These are phyloP conservation scores for Penicillium brevicompactum DNA, from an alignment of 2,329 filamentous ascomycete genomes.

Conservation along the genomic window DNA sequence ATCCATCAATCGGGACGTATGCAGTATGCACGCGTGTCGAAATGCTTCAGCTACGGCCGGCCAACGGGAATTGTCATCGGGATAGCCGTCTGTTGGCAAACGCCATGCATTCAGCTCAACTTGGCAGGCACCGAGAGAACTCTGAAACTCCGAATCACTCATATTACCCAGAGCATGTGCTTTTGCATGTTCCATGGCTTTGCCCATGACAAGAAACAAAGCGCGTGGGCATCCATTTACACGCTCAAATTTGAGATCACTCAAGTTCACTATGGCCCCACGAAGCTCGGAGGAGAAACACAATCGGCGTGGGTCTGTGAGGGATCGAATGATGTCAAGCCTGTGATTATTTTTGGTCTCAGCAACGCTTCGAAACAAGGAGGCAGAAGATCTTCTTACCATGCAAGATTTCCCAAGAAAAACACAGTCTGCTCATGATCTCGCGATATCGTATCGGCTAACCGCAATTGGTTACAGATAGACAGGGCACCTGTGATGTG, in stretches of 20 bases:
- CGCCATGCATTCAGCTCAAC: conserved; percentile 29
- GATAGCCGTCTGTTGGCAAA: conserved; percentile 20
- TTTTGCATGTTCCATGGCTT: conserved; percentile 30
- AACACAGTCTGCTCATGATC: conserved; percentile 31
- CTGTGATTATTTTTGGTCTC: conserved; percentile 9
- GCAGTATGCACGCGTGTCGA: conserved; percentile 31
- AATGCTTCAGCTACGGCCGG: conserved; percentile 27
- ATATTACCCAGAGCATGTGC: conserved; percentile 21
- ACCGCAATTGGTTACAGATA: conserved; percentile 30
- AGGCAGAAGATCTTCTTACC: conserved; percentile 13
- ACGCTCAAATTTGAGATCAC: conserved; percentile 29
- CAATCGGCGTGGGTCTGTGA: conserved; percentile 27
- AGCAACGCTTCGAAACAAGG: not conserved
- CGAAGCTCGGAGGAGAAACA: conserved; percentile 33
- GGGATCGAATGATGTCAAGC: conserved; percentile 36
- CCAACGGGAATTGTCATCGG: conserved; percentile 28
- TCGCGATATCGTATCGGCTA: conserved; percentile 24
- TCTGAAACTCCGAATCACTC: not conserved
- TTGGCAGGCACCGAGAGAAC: conserved; percentile 3
- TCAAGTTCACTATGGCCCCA: conserved; percentile 25
- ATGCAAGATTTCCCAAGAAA: conserved; percentile 33
- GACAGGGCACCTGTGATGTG: conserved; percentile 38
- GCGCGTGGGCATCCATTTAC: conserved; percentile 35
- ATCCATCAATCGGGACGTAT: conserved; percentile 30
- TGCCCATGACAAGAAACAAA: conserved; percentile 32